Percentiles rank a stretch among this genome's conserved stretches.
These are phyloP conservation scores for Zalaria sp. DNA, from an alignment of 2,329 filamentous ascomycete genomes.

Conservation along the genomic window DNA sequence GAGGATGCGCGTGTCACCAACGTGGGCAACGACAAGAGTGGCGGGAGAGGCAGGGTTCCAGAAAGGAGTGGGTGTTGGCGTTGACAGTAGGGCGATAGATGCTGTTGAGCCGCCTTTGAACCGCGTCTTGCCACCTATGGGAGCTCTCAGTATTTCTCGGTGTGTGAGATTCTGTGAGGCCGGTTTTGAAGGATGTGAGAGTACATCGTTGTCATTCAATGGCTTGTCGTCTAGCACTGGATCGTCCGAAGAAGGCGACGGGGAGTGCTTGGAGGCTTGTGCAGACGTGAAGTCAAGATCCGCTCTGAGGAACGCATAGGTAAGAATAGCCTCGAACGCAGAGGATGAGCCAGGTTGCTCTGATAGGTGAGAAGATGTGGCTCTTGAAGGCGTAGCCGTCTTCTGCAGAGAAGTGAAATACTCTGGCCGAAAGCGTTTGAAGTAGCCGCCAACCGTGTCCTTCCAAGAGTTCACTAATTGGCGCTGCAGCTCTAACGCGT, in stretches of 20 bases:
- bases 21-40: conserved; percentile 75
- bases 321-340: conserved; percentile 63
- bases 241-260: conserved; percentile 32
- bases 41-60: conserved; percentile 85
- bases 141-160: conserved; percentile 30
- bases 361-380: conserved; percentile 15
- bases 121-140: conserved; percentile 58
- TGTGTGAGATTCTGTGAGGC: conserved; percentile 20
- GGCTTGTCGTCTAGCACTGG: conserved; percentile 58
- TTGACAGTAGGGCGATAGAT: conserved; percentile 79
- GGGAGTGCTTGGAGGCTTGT: conserved; percentile 59
- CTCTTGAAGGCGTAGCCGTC: conserved; percentile 20
- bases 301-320: conserved; percentile 84
- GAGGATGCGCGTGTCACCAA: conserved; percentile 83
- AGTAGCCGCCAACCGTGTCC: conserved; percentile 82
- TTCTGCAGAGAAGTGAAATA: conserved; percentile 38
- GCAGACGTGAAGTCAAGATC: conserved; percentile 90
- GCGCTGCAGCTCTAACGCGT: conserved; percentile 52
- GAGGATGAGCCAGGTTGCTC: conserved; percentile 12
- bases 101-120: conserved; percentile 93
- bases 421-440: conserved; percentile 73
- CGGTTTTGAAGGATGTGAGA: conserved; percentile 46
- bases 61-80: conserved; percentile 79
- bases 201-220: conserved; percentile 71
- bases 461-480: conserved; percentile 65